These are phyloP conservation scores for Ophiostoma ulmi DNA, from an alignment of 2,329 filamentous ascomycete genomes.

Conservation along the genomic window DNA sequence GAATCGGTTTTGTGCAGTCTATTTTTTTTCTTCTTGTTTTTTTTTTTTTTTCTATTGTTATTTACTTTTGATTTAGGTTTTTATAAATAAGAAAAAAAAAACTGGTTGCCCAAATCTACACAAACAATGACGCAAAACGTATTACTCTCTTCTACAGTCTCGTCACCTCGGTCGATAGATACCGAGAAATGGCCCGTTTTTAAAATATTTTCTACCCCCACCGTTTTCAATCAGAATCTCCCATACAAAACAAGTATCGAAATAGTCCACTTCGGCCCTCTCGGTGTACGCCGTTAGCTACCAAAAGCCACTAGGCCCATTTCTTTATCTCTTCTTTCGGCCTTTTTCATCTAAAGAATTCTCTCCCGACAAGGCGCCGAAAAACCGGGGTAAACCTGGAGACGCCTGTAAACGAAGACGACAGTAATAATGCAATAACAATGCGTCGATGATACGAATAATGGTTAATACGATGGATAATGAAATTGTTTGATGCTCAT, in stretches of 20 bases:
- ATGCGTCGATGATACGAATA: neutral
- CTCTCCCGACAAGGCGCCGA: conserved; percentile 3
- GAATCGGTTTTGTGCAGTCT: neutral
- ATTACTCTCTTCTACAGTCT: neutral
- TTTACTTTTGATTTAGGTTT: too few species aligned
- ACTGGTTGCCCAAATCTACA: too few species aligned
- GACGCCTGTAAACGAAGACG: neutral
- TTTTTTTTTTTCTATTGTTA: too few species aligned
- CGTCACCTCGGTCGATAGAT: neutral
- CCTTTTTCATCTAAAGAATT: neutral
- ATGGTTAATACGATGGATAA: neutral
- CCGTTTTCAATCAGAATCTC: neutral
- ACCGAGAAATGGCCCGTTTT: neutral
- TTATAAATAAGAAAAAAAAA: too few species aligned
- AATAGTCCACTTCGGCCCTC: conserved; percentile 2
- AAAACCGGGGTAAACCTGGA: conserved; percentile 12
- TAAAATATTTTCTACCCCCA: neutral
- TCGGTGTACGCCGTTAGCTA: conserved; percentile 2
- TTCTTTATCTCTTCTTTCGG: neutral
- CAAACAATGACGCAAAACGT: neutral
- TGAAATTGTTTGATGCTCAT: neutral
- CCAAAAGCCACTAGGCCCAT: neutral
- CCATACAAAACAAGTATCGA: neutral
- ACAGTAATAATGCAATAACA: neutral
- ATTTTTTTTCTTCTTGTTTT: too few species aligned